Conservation (phyloP, 768 basidiomycete genomes). For the Zangia roseola region DNA sequence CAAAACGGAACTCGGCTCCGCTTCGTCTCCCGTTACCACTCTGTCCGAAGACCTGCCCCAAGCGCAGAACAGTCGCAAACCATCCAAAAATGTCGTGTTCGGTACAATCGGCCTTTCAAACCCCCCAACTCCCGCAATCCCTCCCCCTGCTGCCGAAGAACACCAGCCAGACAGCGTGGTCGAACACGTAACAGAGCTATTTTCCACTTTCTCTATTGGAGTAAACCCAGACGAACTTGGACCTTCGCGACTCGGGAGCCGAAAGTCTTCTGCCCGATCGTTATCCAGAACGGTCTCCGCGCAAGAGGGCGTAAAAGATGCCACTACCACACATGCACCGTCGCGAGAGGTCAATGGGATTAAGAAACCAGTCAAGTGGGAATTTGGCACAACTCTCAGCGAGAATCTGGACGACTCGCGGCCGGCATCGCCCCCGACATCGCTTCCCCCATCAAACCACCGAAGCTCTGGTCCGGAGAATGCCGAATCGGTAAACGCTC, state of each 20-base stretch:
- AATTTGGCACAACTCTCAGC: slow-evolving; percentile 50
- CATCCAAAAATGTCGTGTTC: slow-evolving; percentile 43
- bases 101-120: slow-evolving; percentile 46
- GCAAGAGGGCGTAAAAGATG: slow-evolving; percentile 3
- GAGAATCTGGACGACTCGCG: slow-evolving; percentile 6
- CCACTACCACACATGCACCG: neutral
- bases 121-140: slow-evolving; percentile 4
- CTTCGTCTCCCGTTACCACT: slow-evolving; percentile 13
- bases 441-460: neutral
- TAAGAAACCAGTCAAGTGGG: slow-evolving; percentile 43
- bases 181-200: slow-evolving; percentile 27
- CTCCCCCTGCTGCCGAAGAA: neutral
- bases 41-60: slow-evolving; percentile 6
- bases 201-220: slow-evolving; percentile 46
- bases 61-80: slow-evolving; percentile 5
- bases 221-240: slow-evolving; percentile 38
- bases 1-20: slow-evolving; percentile 19
- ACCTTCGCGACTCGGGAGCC: slow-evolving; percentile 23
- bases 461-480: neutral
- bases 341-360: slow-evolving; percentile 12
- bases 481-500: neutral
- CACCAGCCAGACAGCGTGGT: slow-evolving; percentile 9
- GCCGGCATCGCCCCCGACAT: neutral
- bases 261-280: slow-evolving; percentile 25
- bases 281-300: slow-evolving; percentile 10